Conservation (phyloP, 208 protist species). For the Leishmania braziliensis region DNA sequence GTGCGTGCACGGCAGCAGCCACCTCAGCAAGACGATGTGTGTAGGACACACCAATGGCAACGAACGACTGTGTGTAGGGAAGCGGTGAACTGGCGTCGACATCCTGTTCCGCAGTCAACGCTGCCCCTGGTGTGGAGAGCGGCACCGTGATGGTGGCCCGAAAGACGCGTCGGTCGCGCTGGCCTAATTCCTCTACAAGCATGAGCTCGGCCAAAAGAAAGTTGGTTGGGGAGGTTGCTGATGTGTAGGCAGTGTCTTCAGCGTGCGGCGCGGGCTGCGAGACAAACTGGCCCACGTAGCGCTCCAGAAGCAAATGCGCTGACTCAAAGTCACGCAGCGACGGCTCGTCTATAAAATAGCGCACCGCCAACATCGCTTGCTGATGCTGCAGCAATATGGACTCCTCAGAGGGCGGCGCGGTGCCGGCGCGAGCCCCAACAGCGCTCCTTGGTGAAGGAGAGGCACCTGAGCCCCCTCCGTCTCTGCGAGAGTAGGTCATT, state of each 20-base stretch:
- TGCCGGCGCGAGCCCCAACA: background rate
- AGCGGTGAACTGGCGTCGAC: slow-evolving; percentile 1
- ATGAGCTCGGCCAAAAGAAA: slow-evolving; percentile 36
- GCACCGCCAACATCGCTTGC: slow-evolving; percentile 42
- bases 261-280: background rate
- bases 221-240: background rate
- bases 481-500: too few relatives aligned
- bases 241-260: background rate
- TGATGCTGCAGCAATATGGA: slow-evolving; percentile 65
- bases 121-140: slow-evolving; percentile 17
- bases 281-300: slow-evolving; percentile 46
- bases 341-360: slow-evolving; percentile 34
- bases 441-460: background rate
- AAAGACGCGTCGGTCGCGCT: slow-evolving; percentile 56
- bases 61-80: slow-evolving; percentile 45
- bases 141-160: slow-evolving; percentile 80
- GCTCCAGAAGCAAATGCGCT: slow-evolving; percentile 42
- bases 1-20: slow-evolving; percentile 77
- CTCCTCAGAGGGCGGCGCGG: slow-evolving; percentile 38
- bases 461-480: background rate
- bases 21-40: slow-evolving; percentile 53
- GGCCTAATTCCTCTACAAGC: slow-evolving; percentile 69
- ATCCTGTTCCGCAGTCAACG: background rate
- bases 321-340: slow-evolving; percentile 36
- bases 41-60: slow-evolving; percentile 75